Percentiles rank a stretch among this genome's conserved stretches.
Evolutionary conservation across 768 basidiomycete genomes (phyloP).

Genomic region (Panus rudis): DNA sequence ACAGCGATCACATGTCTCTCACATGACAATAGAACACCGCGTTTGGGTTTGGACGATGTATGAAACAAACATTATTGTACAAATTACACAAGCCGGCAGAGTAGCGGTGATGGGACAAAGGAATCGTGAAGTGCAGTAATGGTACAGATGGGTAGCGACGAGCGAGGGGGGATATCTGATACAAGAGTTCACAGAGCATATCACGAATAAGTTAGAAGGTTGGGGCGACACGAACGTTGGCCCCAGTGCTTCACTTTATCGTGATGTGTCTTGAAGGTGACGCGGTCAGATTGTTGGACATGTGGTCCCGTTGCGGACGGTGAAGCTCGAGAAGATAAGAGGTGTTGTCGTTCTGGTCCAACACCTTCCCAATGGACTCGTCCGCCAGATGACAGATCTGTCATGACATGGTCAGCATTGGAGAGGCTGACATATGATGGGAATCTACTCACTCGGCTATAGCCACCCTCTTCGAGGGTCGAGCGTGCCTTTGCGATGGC

Average conservation of each 20-base stretch:
- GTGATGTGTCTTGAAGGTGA: slow-evolving; percentile 31
- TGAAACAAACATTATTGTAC: slow-evolving; percentile 3
- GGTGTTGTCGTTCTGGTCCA: slow-evolving; percentile 64
- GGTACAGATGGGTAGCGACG: too few species aligned
- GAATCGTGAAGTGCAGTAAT: too few species aligned
- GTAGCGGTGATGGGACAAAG: too few species aligned
- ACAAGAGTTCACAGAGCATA: too few species aligned
- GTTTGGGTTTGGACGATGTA: neutral
- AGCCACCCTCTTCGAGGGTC: slow-evolving; percentile 51
- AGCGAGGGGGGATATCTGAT: too few species aligned
- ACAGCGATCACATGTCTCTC: neutral
- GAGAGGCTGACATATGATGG: too few species aligned
- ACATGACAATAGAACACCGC: neutral
- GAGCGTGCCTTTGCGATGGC: slow-evolving; percentile 65
- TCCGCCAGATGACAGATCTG: slow-evolving; percentile 69
- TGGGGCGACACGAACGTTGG: slow-evolving; percentile 1
- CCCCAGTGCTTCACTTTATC: slow-evolving; percentile 29
- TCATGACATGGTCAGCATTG: neutral
- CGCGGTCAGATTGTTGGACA: slow-evolving; percentile 29
- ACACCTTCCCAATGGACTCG: slow-evolving; percentile 60
- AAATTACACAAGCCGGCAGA: slow-evolving; percentile 9
- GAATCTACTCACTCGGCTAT: slow-evolving; percentile 38
- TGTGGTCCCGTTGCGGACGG: slow-evolving; percentile 16
- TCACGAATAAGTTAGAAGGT: too few species aligned
- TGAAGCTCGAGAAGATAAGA: slow-evolving; percentile 62